Evolutionary conservation across 1,284 basidiomycete genomes (phyloP).

Genomic region (Irpex rosettiformis): DNA sequence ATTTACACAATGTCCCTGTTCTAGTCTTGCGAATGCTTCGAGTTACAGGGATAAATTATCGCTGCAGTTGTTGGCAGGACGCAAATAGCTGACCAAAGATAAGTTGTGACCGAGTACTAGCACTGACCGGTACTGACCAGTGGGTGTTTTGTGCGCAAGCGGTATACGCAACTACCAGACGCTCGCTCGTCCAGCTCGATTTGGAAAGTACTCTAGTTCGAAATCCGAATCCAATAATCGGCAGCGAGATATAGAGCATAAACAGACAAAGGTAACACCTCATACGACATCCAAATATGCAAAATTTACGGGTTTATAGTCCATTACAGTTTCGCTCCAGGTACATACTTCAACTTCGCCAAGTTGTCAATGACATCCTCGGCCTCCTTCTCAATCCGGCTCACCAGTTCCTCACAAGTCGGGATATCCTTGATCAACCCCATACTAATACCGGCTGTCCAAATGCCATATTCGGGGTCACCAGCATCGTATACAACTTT

Average conservation of each 20-base stretch:
- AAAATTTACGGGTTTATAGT: background rate
- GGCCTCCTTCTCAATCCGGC: slow-evolving; percentile 74
- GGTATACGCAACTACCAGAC: no score
- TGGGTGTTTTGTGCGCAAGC: no score
- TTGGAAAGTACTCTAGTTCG: background rate
- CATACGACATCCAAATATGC: no score
- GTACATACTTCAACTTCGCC: slow-evolving; percentile 31
- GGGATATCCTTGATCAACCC: slow-evolving; percentile 89
- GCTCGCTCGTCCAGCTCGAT: background rate
- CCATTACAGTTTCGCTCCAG: slow-evolving; percentile 42
- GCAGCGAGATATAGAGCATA: no score
- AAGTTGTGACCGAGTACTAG: no score
- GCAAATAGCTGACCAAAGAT: no score
- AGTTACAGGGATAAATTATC: no score
- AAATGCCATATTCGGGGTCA: slow-evolving; percentile 86
- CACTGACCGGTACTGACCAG: no score
- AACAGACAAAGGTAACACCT: no score
- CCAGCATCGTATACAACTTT: slow-evolving; percentile 81
- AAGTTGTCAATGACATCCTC: slow-evolving; percentile 66
- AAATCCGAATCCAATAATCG: background rate
- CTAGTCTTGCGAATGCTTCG: no score
- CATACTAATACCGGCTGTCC: slow-evolving; percentile 77
- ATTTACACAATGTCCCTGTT: no score
- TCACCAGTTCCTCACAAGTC: slow-evolving; percentile 74
- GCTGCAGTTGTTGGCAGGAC: no score